Evolutionary conservation across 768 basidiomycete genomes (phyloP), one percentile per base, ranked within the genome.

Genomic region (Lactarius vividus): DNA sequence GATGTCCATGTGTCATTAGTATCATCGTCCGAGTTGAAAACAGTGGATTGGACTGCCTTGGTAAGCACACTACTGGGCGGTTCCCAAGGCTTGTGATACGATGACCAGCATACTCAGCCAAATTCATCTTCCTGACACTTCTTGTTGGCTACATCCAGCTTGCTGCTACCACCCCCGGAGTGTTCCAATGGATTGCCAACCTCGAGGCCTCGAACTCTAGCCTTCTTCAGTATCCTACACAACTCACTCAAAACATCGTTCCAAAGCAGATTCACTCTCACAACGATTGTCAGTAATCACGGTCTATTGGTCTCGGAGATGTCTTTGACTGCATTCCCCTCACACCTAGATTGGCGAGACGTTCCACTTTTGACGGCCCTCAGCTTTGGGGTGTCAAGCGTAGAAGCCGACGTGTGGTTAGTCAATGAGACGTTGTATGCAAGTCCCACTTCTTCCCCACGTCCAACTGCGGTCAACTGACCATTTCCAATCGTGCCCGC

Each of bases 321-420:
- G 15, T 49, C 37, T n/a, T 28, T 20, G 18, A 52, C 31, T 15
- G 15, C 26, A 16, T 35, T 55, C 26, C 6, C 26, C 49, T 26
- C 49, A 15, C 49, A 52, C 49, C 13, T 46, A 83, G 83, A 85
- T 71, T 83, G 82, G 82, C 76, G 83, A 23, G 80, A 84, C 66
- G 82, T 83, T 9, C 82, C 83, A 5, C 73, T 84, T 26, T 73
- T 83, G 11, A 78, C 78, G 6, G 83, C 83, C 10, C 67, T 84
- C 4, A 83, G 82, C 69, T 73, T 79, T 28, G 83, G 83, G 0
- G 82, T 83, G 16, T 73, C 75, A 18, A 84, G 83, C 68, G 82
- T 84, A 13, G 83, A 85, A 71, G 84, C 84, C 3, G 83, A 85
- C 71, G 82, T 85, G 20, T 83, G 77, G 79, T 73, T 80, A 9